Base-by-base conservation (phyloP, 108 stramenopile genomes). In the Conticribra guillardii region DNA sequence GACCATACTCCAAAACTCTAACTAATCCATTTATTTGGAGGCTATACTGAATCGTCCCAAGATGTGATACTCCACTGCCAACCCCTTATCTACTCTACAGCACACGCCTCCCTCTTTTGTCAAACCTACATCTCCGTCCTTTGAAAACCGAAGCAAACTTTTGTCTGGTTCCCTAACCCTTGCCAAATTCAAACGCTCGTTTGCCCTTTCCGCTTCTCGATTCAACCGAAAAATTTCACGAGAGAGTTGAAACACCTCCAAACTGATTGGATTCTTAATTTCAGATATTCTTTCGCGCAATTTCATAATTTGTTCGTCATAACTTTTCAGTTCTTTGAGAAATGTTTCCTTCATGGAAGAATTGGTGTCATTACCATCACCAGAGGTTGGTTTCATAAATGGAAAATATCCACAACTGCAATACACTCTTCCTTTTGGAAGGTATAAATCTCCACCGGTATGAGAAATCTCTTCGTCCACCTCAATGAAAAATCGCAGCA, bases 341-440 rank as follows among this genome's bases (percentile, higher is more conserved):
- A 76, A 75, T 4, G 59, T 41, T 37, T 85, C 85, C 59, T 84
- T 85, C 47, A 54, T 53, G 17, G 57, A 44, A 2, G 54, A 31
- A 15, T 17, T 58, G 28, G 60, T 31, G 54, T 11, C 53, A 29
- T 19, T 29, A 65, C 31, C 51, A 41, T 24, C 52, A 34, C 24
- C 53, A 56, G 33, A 53, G 24, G 5, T 29, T 3, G 1, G 28
- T 1, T 52, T 33, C 14, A 44, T n/a, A 59, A 76, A 86, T 17
- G 85, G 79, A 69, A 93, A 93, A 75, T 86, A 90, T 17, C 92
- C 92, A 68, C 92, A 90, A 24, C 85, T 88, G 23, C 77, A 83
- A 60, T 88, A 93, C 26, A 93, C 75, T 52, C 89, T 78, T 26
- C 89, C 89, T 26, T 61, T 63, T 0, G 92, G 92, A 41, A 87